Base-by-base conservation (phyloP, 176 grass and related monocot genomes). In the Aegilops speltoides region DNA sequence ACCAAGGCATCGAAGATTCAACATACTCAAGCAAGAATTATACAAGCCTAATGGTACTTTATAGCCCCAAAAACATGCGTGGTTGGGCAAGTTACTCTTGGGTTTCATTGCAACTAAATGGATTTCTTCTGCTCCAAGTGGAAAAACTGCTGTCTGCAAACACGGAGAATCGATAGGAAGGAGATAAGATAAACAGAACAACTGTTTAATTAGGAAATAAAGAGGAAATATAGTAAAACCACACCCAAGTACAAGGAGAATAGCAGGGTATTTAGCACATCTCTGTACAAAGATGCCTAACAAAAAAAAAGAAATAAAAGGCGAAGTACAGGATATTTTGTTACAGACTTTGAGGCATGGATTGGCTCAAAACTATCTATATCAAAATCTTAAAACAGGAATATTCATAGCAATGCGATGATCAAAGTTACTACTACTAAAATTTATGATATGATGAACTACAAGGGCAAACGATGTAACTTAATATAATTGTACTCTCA, bases 71-170 rank as follows among this genome's bases (percentile, higher is more conserved):
- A 98, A 98, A 87, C 88, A 95, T 64, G 96, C 88, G 57, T 85
- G 73, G 38, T 84, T 90, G 56, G 78, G 70, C 17, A 92, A 79
- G 82, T 82, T 90, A 85, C 89, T 92, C 79, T 73, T 89, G 11
- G 96, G 92, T 63, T 83, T 91, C 93, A 98, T 95, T 46, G 96
- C 90, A 24, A 98, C 96, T 81, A 98, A 92, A 88, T 98, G 96
- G 68, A 98, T 64, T 64, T 98, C 96, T 90, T 84, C 96, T 76
- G 89, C 91, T 88, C 86, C 93, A 76, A 95, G 79, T 82, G 88
- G 79, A 85, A 95, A 87, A 74, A 98, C 90, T 37, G 96, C 96
- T 43, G 93, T 98, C 96, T 98, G 93, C 76, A 87, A 84, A 77
- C 56, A 90, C 31, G 68, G 78, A 41, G 26, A 84, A 81, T 16